phyloP scores from a whole-genome alignment of 2,329 filamentous ascomycete genomes.

The Trichoderma sp. region DNA sequence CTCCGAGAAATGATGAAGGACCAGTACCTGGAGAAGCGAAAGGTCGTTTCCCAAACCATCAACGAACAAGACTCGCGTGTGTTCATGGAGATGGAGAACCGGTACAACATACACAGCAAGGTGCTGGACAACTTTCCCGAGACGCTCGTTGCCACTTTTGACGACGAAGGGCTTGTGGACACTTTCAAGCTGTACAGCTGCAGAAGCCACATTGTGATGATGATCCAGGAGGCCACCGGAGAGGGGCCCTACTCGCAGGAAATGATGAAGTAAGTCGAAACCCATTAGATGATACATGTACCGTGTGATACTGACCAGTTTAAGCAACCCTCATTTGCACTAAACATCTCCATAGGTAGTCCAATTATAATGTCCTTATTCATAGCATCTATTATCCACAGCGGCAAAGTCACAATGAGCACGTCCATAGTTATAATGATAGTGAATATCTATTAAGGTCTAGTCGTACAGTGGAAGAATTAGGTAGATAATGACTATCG shows the following conservation, averaged over 20 bases:
- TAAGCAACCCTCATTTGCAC: background rate
- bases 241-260: background rate
- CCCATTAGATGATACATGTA: background rate
- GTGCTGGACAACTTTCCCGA: background rate
- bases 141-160: conserved; percentile 11
- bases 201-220: background rate
- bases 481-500: conserved; percentile 14
- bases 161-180: background rate
- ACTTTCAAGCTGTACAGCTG: conserved; percentile 1
- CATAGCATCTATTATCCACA: background rate
- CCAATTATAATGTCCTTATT: no score
- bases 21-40: background rate
- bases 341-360: background rate
- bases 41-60: background rate
- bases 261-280: background rate
- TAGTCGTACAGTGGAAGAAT: conserved; percentile 3
- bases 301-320: background rate
- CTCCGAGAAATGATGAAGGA: background rate
- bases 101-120: background rate
- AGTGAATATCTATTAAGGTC: conserved; percentile 12
- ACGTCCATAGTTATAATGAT: background rate
- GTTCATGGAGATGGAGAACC: background rate
- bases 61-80: background rate
- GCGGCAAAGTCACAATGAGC: background rate
- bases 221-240: background rate